Conservation (phyloP, 2,329 filamentous ascomycete species). For the Paramyrothecium sp. region DNA sequence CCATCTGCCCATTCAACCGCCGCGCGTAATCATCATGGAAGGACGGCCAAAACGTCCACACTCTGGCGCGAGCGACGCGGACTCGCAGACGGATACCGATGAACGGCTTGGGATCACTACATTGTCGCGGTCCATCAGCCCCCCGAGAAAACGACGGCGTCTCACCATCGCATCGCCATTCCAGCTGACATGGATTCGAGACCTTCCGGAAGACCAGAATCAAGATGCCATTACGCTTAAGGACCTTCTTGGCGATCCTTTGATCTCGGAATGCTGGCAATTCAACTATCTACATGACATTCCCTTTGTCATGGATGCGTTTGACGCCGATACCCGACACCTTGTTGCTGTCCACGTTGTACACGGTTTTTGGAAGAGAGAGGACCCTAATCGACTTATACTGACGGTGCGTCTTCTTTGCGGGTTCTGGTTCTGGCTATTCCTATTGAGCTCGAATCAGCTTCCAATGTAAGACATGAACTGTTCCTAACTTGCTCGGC, state of each 20-base stretch:
- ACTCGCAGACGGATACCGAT: neutral
- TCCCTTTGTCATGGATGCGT: conserved; percentile 51
- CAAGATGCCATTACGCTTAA: conserved; percentile 62
- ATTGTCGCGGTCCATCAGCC: conserved; percentile 42
- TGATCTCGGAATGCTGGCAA: conserved; percentile 70
- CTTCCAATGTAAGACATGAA: no score
- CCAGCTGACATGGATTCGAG: conserved; percentile 67
- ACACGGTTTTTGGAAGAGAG: conserved; percentile 65
- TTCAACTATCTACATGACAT: conserved; percentile 68
- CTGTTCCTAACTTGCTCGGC: neutral
- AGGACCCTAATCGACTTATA: conserved; percentile 56
- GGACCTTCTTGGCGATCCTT: conserved; percentile 70
- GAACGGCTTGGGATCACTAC: conserved; percentile 17
- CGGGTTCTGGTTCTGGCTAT: no score
- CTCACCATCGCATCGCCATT: conserved; percentile 59
- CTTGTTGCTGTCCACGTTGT: conserved; percentile 54
- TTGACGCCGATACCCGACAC: conserved; percentile 49
- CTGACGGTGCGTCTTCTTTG: conserved; percentile 55
- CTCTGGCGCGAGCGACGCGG: conserved; percentile 9
- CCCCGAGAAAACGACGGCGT: conserved; percentile 35
- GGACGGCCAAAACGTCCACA: conserved; percentile 28
- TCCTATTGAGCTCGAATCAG: no score
- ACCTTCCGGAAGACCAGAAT: conserved; percentile 60
- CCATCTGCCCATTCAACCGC: neutral
- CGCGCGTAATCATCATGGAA: conserved; percentile 22